Base-by-base conservation (phyloP, 768 basidiomycete genomes). In the Pleurotus sapidus region DNA sequence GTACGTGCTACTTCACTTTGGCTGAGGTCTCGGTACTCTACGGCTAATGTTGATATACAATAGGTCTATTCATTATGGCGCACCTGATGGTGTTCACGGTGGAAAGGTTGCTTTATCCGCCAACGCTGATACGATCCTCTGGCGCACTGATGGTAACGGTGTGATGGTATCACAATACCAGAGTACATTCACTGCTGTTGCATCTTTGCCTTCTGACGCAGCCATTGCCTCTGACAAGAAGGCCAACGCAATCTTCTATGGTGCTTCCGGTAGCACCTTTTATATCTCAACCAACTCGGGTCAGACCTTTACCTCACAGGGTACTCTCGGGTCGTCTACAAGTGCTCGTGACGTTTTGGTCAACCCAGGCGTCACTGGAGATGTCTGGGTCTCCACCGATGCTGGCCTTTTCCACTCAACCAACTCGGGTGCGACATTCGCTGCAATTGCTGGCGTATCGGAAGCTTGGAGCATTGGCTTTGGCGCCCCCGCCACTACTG, bases 351-450 rank as follows among this genome's bases (percentile, higher is more conserved):
- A 82, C 59, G 73, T 87, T 59, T 73, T 79, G 24, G 84, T 83
- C 30, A 74, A 86, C 65, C 80, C 80, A 12, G 71, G 67, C 55
- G 72, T 79, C 3, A 78, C 80, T 4, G 84, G 84, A 5, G 84
- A 87, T 63, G 72, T 87, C 38, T 87, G 84, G 84, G 83, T 86
- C 2, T 84, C 84, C 1, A 80, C 84, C 3, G 81, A 84, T 64
- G 73, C 68, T 40, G 79, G 75, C 20, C 68, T 86, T 25, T 85
- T 80, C 78, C 83, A 84, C 65, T 81, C 82, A 1, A 81, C 79
- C 9, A 68, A 84, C 67, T 73, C 65, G 15, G 84, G 84, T 1
- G 63, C 75, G 0, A 71, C 77, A 3, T 84, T 84, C 67, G 70
- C 72, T n/a, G 63, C 77, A 5, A 65, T 84, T 47, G 62, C 78